Percentiles rank a stretch among this genome's conserved stretches.
Evolutionary conservation across 1,284 basidiomycete genomes (phyloP).

Genomic region (Coniferiporia weirii): DNA sequence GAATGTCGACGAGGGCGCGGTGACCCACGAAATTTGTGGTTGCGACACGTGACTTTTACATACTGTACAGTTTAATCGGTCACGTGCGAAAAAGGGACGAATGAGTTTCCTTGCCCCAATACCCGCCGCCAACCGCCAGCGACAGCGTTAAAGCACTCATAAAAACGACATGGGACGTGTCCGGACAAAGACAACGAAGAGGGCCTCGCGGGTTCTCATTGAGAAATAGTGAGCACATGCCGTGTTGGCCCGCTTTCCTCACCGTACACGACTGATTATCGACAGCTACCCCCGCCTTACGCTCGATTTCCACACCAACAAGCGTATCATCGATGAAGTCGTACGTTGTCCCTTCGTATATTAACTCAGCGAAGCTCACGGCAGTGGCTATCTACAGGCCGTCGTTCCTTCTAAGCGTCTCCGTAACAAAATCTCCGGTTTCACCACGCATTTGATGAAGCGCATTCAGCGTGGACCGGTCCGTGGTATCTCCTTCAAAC

Average conservation of each 20-base stretch:
- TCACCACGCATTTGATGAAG: conserved; percentile 99
- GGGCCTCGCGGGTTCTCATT: conserved; percentile 97
- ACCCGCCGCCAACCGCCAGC: neutral
- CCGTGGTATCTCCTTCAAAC: conserved; percentile 99
- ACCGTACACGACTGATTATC: conserved; percentile 12
- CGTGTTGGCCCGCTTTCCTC: no score
- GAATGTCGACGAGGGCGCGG: conserved; percentile 20
- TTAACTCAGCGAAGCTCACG: no score
- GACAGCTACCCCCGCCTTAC: conserved; percentile 89
- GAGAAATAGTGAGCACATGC: conserved; percentile 89
- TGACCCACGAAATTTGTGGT: no score
- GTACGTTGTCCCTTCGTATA: conserved; percentile 43
- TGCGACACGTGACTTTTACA: conserved; percentile 11
- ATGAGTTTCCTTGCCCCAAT: neutral
- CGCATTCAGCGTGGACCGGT: conserved; percentile 99
- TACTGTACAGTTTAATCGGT: conserved; percentile 12
- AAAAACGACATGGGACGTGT: conserved; percentile 74
- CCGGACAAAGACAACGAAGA: conserved; percentile 99
- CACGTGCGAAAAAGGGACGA: no score
- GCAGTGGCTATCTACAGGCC: conserved; percentile 46
- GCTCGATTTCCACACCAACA: conserved; percentile 99
- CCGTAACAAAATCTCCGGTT: conserved; percentile 99
- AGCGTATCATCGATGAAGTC: conserved; percentile 99
- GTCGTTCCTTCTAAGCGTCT: conserved; percentile 98
- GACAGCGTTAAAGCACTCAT: conserved; percentile 3